phyloP scores from a whole-genome alignment of 805 yeast genomes.

The Wickerhamiella galacta region DNA sequence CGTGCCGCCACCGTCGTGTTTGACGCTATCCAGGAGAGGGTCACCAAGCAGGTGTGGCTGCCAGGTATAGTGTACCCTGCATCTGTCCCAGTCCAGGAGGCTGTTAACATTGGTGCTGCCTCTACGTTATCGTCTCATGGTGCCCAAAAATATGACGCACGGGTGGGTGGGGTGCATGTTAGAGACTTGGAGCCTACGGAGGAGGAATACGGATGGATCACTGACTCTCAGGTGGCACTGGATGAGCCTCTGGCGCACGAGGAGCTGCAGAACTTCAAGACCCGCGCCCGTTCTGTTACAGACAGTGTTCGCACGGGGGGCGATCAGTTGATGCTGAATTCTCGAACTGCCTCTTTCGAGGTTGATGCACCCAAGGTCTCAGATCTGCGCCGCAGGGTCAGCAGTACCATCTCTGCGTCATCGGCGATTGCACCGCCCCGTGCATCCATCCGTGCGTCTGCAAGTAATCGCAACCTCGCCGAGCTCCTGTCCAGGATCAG shows the following conservation, averaged over 20 bases:
- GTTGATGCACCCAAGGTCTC: slow-evolving; percentile 6
- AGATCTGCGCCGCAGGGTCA: slow-evolving; percentile 3
- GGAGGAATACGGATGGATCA: slow-evolving; percentile 6
- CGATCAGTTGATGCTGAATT: slow-evolving; percentile 5
- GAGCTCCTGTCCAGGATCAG: too few species aligned
- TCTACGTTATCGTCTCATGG: not conserved
- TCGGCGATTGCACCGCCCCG: too few species aligned
- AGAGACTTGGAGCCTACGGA: slow-evolving; percentile 5
- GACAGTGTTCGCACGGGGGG: slow-evolving; percentile 5
- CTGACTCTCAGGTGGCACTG: slow-evolving; percentile 7
- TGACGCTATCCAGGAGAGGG: slow-evolving; percentile 7
- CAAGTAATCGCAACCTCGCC: too few species aligned
- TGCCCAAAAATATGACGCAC: not conserved
- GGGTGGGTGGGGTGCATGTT: not conserved
- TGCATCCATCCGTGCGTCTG: too few species aligned
- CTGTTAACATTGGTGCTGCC: slow-evolving; percentile 4
- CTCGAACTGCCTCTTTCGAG: not conserved
- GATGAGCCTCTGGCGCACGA: slow-evolving; percentile 8
- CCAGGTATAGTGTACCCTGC: slow-evolving; percentile 14
- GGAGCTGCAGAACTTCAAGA: slow-evolving; percentile 5
- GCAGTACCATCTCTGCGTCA: not conserved
- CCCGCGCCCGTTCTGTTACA: slow-evolving; percentile 5
- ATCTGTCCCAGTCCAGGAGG: slow-evolving; percentile 5
- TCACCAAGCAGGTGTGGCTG: slow-evolving; percentile 10
- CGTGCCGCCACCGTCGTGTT: slow-evolving; percentile 7